A percentile compares a stretch with the other conserved stretches of the same genome.
phyloP scores from a whole-genome alignment of 2,329 filamentous ascomycete genomes.

The Diplocarpon mali region DNA sequence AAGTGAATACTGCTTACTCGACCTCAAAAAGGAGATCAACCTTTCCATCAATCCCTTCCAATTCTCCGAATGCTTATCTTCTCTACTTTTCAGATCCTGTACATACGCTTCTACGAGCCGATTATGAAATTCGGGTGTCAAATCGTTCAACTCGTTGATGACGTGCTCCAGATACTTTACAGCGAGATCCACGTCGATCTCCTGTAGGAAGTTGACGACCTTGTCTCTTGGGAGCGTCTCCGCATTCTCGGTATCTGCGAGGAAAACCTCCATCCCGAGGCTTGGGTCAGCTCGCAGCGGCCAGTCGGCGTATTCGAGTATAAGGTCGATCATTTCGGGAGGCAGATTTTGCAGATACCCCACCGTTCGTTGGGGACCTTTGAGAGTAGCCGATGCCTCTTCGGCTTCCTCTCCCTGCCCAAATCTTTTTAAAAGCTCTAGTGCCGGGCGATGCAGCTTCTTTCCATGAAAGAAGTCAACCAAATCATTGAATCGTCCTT shows the following conservation, averaged over 20 bases:
- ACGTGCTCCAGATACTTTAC: constrained; percentile 83
- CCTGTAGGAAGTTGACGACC: constrained; percentile 63
- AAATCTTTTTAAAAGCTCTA: constrained; percentile 73
- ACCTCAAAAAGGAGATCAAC: constrained; percentile 63
- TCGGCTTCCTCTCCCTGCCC: constrained; percentile 48
- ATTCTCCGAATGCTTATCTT: constrained; percentile 33
- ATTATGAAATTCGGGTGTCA: constrained; percentile 80
- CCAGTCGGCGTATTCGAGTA: constrained; percentile 88
- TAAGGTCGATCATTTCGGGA: constrained; percentile 78
- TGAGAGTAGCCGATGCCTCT: constrained; percentile 45
- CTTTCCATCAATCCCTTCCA: constrained; percentile 51
- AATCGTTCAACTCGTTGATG: constrained; percentile 75
- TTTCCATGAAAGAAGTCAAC: constrained; percentile 98
- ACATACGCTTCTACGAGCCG: constrained; percentile 65
- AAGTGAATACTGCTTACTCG: constrained; percentile 71
- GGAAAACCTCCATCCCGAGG: constrained; percentile 83
- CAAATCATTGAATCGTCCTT: constrained; percentile 79
- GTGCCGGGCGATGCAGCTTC: constrained; percentile 75
- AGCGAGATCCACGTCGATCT: constrained; percentile 60
- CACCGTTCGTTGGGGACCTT: constrained; percentile 74
- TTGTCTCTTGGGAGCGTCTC: constrained; percentile 72
- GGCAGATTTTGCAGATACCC: constrained; percentile 83
- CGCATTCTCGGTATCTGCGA: constrained; percentile 88
- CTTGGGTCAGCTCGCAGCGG: constrained; percentile 61
- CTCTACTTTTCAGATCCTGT: constrained; percentile 31